phyloP scores from a whole-genome alignment of 306 rosid genomes.

The Pyrus pyrifolia region DNA sequence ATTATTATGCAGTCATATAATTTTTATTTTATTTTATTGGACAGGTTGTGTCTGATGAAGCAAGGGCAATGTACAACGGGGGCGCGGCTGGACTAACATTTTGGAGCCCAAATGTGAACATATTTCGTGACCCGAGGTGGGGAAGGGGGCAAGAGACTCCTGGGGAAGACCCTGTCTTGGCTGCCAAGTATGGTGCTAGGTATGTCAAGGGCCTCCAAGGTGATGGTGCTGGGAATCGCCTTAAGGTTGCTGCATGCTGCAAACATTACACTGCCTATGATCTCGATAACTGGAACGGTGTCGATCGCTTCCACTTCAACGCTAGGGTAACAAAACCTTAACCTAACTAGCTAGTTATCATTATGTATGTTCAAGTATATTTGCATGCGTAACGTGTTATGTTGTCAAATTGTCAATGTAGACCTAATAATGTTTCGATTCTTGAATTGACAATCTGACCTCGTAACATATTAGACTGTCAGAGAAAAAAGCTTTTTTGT shows the following conservation, averaged over 20 bases:
- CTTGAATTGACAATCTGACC: background rate
- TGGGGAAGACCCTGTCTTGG: constrained; percentile 70
- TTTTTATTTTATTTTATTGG: background rate
- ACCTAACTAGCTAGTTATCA: background rate
- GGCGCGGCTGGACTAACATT: constrained; percentile 75
- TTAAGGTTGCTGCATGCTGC: constrained; percentile 93
- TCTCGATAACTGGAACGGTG: constrained; percentile 86
- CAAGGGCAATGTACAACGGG: constrained; percentile 93
- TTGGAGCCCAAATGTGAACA: constrained; percentile 96
- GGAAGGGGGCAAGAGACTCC: constrained; percentile 96
- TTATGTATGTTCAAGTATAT: background rate
- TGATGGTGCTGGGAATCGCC: constrained; percentile 42
- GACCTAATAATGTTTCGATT: background rate
- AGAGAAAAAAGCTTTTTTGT: too few species aligned
- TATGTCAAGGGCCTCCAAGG: constrained; percentile 85
- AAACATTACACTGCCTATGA: constrained; percentile 94
- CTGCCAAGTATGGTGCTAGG: constrained; percentile 63
- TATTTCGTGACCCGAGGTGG: constrained; percentile 92
- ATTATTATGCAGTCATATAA: background rate
- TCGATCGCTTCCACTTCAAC: constrained; percentile 77
- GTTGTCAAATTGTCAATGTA: background rate
- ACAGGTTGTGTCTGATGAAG: constrained; percentile 93
- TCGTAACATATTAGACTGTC: background rate
- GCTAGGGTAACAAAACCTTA: constrained; percentile 46
- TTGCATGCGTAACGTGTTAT: background rate